These are phyloP conservation scores for Gossypium thurberi DNA, from an alignment of 345 rosid species.

Conservation along the genomic window DNA sequence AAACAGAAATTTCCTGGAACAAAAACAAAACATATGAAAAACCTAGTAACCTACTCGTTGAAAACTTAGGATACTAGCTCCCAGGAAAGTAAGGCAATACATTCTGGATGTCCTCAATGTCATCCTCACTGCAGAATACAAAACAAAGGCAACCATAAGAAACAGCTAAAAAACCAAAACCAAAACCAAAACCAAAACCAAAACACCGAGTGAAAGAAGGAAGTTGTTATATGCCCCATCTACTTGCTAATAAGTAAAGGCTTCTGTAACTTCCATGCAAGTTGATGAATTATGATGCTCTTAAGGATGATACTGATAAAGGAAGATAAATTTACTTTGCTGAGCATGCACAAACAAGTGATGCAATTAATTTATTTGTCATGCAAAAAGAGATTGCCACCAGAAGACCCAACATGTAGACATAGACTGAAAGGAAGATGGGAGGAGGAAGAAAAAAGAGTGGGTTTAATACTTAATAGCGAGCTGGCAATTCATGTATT, in stretches of 20 bases:
- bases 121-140: conserved; percentile 75
- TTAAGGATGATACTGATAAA: background rate
- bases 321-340: background rate
- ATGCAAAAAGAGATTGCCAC: background rate
- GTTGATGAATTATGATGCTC: background rate
- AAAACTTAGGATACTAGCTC: conserved; percentile 3
- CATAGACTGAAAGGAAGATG: background rate
- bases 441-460: background rate
- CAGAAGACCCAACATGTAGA: background rate
- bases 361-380: background rate
- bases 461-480: background rate
- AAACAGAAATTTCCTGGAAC: conserved; percentile 87
- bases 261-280: background rate
- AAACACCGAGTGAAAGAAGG: conserved; percentile 1
- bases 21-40: conserved; percentile 25
- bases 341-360: background rate
- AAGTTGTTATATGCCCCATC: background rate
- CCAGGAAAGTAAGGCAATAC: conserved; percentile 33
- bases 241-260: background rate
- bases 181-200: no score
- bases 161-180: conserved; percentile 7
- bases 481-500: background rate
- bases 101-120: conserved; percentile 98
- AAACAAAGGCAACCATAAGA: conserved; percentile 20
- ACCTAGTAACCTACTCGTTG: conserved; percentile 10